phyloP scores from a whole-genome alignment of 208 protist genomes.

The Vickermania spadyakhi region DNA sequence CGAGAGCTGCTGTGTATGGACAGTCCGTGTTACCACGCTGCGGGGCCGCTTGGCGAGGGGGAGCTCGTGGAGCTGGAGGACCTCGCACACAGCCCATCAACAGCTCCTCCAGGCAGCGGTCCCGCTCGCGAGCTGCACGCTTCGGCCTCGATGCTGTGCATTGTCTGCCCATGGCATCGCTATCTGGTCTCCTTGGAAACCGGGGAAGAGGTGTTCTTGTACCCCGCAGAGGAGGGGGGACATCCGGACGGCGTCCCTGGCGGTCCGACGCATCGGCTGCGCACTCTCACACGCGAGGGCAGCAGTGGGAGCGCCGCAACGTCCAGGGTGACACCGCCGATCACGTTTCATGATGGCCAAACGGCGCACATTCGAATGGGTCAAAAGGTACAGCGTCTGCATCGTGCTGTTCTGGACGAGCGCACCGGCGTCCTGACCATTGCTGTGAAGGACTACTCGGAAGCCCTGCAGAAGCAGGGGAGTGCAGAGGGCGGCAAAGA shows the following conservation, averaged over 20 bases:
- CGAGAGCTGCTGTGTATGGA: constrained; percentile 36
- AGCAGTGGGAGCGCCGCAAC: background rate
- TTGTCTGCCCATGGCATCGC: constrained; percentile 76
- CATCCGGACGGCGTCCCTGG: background rate
- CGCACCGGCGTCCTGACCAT: constrained; percentile 61
- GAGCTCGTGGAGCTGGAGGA: constrained; percentile 68
- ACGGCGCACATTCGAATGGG: constrained; percentile 11
- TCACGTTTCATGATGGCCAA: constrained; percentile 9
- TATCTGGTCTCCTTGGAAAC: constrained; percentile 70
- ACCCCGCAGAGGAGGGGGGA: constrained; percentile 11
- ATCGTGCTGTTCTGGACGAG: constrained; percentile 57
- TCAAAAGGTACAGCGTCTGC: constrained; percentile 49
- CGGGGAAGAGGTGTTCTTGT: constrained; percentile 43
- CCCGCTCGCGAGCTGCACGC: background rate
- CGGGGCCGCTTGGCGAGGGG: constrained; percentile 74
- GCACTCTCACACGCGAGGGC: background rate
- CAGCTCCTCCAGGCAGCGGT: background rate
- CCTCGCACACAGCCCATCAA: background rate
- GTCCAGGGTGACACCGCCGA: background rate
- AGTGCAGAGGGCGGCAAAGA: background rate
- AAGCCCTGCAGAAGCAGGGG: too few relatives aligned
- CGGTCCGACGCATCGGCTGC: background rate
- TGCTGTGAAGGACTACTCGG: constrained; percentile 29
- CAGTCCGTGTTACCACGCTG: constrained; percentile 78
- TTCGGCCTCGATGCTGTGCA: constrained; percentile 41